Evolutionary conservation across 192 early-diverging fungal genomes (phyloP).

Genomic region (Coemansia sp.): DNA sequence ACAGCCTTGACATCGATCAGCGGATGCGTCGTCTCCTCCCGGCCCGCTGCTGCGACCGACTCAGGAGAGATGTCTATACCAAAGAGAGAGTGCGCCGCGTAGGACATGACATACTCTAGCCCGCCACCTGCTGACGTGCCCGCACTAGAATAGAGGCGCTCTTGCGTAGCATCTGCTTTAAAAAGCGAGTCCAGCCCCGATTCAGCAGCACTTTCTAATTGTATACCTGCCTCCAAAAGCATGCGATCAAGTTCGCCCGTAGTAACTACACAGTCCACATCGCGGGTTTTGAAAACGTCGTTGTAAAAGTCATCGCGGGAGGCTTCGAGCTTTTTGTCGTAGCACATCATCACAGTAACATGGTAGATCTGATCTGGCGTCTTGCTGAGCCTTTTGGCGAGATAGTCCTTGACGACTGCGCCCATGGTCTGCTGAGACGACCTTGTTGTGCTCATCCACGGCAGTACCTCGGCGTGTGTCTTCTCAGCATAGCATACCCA

Average conservation of each 20-base stretch:
- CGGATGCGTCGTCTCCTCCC: slow-evolving; percentile 41
- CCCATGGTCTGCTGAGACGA: slow-evolving; percentile 99
- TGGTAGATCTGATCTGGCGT: slow-evolving; percentile 84
- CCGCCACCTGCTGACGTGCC: slow-evolving; percentile 92
- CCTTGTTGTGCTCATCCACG: slow-evolving; percentile 83
- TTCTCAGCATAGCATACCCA: slow-evolving; percentile 99
- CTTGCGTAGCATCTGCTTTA: slow-evolving; percentile 28
- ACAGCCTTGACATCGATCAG: slow-evolving; percentile 66
- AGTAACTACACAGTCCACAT: slow-evolving; percentile 96
- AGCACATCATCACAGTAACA: slow-evolving; percentile 96
- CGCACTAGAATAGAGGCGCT: slow-evolving; percentile 58
- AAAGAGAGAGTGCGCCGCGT: slow-evolving; percentile 79
- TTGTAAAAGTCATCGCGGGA: slow-evolving; percentile 88
- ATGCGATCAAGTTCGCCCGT: slow-evolving; percentile 90
- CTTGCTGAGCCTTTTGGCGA: slow-evolving; percentile 62
- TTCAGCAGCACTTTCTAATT: slow-evolving; percentile 55
- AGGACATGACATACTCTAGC: slow-evolving; percentile 81
- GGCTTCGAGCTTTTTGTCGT: slow-evolving; percentile 98
- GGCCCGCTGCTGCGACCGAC: slow-evolving; percentile 41
- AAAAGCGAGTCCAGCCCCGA: slow-evolving; percentile 59
- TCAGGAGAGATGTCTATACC: slow-evolving; percentile 62
- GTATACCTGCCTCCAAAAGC: slow-evolving; percentile 64
- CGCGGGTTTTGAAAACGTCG: slow-evolving; percentile 77
- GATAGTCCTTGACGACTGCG: slow-evolving; percentile 81
- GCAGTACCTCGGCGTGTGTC: slow-evolving; percentile 86